Evolutionary conservation across 176 grass and related monocot genomes (phyloP).

Genomic region (Puccinellia tenuiflora): DNA sequence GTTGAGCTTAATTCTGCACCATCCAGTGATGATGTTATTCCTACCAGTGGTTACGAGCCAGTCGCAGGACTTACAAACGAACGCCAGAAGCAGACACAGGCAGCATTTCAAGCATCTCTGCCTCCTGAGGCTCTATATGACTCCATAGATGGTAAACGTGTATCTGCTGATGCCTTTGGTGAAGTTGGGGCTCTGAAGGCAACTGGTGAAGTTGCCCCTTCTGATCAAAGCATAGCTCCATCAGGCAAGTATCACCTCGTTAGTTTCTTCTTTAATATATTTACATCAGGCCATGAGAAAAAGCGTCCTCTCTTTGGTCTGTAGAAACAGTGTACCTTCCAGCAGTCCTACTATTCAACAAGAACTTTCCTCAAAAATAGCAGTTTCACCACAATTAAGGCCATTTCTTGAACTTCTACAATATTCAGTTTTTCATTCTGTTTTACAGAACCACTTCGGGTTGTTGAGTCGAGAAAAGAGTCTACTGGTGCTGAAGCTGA

Average conservation of each 20-base stretch:
- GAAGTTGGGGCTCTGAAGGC: background rate
- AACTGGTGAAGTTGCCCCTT: background rate
- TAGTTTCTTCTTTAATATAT: background rate
- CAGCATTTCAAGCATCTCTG: background rate
- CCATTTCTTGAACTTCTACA: background rate
- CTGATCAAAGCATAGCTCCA: background rate
- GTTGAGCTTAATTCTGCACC: background rate
- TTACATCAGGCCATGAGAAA: background rate
- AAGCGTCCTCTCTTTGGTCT: background rate
- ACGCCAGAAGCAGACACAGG: background rate
- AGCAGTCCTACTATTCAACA: background rate
- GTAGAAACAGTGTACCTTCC: background rate
- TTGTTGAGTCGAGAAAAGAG: background rate
- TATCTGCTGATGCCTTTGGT: background rate
- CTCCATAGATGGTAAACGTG: too few species aligned
- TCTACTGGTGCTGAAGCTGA: background rate
- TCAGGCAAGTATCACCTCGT: background rate
- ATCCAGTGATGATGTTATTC: background rate
- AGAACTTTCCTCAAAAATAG: background rate
- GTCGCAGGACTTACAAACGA: background rate
- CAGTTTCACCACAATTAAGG: background rate
- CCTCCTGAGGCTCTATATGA: background rate
- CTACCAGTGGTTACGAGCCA: background rate
- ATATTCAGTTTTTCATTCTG: background rate
- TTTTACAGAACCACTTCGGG: background rate